Percentiles rank a stretch among this genome's conserved stretches.
Conservation (phyloP, 108 stramenopile species). For the Mayamaea pseudoterrestris region DNA sequence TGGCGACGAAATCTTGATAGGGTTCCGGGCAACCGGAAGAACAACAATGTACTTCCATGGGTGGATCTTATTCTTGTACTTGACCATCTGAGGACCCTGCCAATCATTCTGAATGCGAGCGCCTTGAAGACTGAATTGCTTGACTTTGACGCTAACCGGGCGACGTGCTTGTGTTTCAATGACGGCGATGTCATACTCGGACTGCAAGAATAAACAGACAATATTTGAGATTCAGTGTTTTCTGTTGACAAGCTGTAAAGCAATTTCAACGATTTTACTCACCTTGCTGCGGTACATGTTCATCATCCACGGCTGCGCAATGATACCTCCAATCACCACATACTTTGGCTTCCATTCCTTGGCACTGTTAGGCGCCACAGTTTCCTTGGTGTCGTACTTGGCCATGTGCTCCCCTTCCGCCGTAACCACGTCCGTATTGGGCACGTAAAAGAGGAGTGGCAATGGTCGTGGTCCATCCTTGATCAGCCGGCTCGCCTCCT, state of each 20-base stretch:
- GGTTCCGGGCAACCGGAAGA: conserved; percentile 70
- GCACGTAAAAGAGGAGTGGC: conserved; percentile 78
- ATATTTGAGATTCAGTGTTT: background rate
- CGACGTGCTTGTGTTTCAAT: conserved; percentile 84
- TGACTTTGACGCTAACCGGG: conserved; percentile 83
- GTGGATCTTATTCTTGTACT: conserved; percentile 86
- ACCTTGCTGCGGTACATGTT: conserved; percentile 90
- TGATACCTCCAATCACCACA: conserved; percentile 84
- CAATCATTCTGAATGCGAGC: conserved; percentile 84
- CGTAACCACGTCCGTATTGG: conserved; percentile 64
- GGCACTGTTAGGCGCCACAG: conserved; percentile 68
- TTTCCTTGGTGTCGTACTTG: conserved; percentile 84
- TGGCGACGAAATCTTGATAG: conserved; percentile 84
- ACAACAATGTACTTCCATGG: conserved; percentile 85
- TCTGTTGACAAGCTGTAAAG: background rate
- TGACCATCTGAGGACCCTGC: conserved; percentile 88
- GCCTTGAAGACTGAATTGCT: conserved; percentile 82
- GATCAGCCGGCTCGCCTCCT: conserved; percentile 79
- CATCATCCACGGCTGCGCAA: conserved; percentile 90
- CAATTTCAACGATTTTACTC: conserved; percentile 10
- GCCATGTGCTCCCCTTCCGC: conserved; percentile 88
- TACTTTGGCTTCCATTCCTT: conserved; percentile 91
- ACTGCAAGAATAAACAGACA: conserved; percentile 16
- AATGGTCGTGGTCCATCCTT: conserved; percentile 83
- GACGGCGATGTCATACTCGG: conserved; percentile 87